Percentiles rank a stretch among this genome's conserved stretches.
phyloP scores from a whole-genome alignment of 768 basidiomycete genomes.

The Termitomyces sp. region DNA sequence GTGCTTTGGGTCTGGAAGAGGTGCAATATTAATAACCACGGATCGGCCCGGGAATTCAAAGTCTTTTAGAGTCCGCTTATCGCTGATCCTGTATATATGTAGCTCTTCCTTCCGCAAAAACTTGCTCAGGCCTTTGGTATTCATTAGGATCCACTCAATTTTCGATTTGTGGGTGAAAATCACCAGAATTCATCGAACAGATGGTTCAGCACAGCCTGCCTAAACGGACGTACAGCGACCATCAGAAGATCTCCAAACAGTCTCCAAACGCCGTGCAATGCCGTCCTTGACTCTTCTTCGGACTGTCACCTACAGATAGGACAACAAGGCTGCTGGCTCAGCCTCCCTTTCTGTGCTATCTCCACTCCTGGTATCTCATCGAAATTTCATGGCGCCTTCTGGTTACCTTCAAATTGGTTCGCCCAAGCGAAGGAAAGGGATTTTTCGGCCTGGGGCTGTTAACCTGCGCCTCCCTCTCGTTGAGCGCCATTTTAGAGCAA shows the following conservation, averaged over 20 bases:
- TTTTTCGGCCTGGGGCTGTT: constrained; percentile 13
- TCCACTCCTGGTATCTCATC: not conserved
- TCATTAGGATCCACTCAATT: not conserved
- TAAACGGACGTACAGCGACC: not conserved
- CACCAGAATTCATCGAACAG: not conserved
- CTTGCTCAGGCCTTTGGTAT: too few relatives aligned
- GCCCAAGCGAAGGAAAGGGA: constrained; percentile 8
- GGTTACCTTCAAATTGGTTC: constrained; percentile 6
- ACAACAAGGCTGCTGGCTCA: constrained; percentile 18
- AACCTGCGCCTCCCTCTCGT: constrained; percentile 15
- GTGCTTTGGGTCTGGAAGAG: too few relatives aligned
- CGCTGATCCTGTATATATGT: too few relatives aligned
- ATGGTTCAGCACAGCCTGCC: not conserved
- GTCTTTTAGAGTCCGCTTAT: too few relatives aligned
- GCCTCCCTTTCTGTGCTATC: constrained; percentile 3
- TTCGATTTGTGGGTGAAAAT: not conserved
- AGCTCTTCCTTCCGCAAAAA: too few relatives aligned
- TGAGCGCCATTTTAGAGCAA: constrained; percentile 12
- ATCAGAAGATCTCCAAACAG: not conserved
- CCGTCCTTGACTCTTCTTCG: not conserved
- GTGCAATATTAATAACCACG: too few relatives aligned
- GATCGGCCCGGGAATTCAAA: too few relatives aligned
- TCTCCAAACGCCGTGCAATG: not conserved
- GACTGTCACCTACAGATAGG: constrained; percentile 3
- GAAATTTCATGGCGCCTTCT: constrained; percentile 10